Base-by-base conservation (phyloP, 2,329 filamentous ascomycete species). In the Pyrenochaeta sp. region DNA sequence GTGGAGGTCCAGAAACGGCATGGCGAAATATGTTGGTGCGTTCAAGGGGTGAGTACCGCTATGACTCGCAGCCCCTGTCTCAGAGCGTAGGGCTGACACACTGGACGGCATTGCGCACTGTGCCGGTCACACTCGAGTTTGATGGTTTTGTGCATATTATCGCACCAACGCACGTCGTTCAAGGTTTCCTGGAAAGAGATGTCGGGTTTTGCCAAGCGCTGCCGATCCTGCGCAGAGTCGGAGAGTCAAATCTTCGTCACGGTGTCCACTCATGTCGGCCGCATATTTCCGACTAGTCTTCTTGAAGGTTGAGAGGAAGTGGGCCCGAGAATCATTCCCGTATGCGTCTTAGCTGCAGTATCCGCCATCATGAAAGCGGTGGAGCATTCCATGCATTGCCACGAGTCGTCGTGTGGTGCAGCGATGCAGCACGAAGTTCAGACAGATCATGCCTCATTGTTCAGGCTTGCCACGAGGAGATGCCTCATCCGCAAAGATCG, bases 391-490 rank as follows among this genome's bases (percentile, higher is more conserved):
- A 34, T 47, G 45, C n/a, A 47, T 19, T 34, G 9, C 45, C 27
- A 10, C 8, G 45, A 30, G 28, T 47, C 28, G 45, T 28, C 5
- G 24, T 15, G 25, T 13, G 25, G 24, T 15, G 10, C 25, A 22
- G n/a, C 25, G 9, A 3, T 58, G 36, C 50, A 51, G 19, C 30
- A 44, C 27, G 45, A 49, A 52, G 44, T 51, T 45, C 50, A 50
- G 46, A 10, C 13, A 19, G 10, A 12, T 22, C 10, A 7, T n/a
- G 45, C 45, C 45, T 47, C 50, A 48, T 62, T 59, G 7, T 36
- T 56, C 56, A 59, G 53, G 47, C 59, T 50, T 53, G 56, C 52
- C 52, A 62, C 56, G 52, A 59, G 51, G 56, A 37, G 50, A 56
- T 24, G 56, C 42, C 42, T 52, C 42, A 30, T 48, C 32, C 50